Evolutionary conservation across 768 basidiomycete species (phyloP).

Genomic region (Rickenella mellea): DNA sequence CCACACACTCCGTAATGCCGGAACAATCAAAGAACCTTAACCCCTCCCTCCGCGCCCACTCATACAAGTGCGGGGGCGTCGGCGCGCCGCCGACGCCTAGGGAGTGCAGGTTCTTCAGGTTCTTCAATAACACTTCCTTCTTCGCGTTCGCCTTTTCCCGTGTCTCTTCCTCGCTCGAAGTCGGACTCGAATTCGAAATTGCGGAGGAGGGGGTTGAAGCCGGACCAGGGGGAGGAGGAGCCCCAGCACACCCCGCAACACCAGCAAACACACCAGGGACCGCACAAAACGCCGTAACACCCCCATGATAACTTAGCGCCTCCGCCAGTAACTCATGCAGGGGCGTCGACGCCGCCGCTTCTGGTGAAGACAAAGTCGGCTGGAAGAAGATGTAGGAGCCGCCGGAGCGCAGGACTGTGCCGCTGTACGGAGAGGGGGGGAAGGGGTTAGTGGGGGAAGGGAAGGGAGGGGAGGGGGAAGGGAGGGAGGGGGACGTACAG

Average conservation of each 20-base stretch:
- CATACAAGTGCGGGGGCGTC: background rate
- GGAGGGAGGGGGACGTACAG: background rate
- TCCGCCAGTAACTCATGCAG: background rate
- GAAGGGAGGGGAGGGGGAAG: too few relatives aligned
- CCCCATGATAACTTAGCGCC: background rate
- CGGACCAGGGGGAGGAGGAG: too few relatives aligned
- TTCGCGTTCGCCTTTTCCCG: too few relatives aligned
- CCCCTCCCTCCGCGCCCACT: background rate
- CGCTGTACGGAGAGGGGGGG: too few relatives aligned
- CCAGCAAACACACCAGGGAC: too few relatives aligned
- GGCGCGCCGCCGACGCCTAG: background rate
- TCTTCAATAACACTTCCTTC: background rate
- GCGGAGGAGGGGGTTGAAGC: too few relatives aligned
- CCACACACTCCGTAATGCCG: background rate
- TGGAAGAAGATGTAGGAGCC: background rate
- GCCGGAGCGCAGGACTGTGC: background rate
- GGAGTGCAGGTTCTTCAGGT: background rate
- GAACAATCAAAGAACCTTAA: background rate
- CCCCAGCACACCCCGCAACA: too few relatives aligned
- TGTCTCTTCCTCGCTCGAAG: too few relatives aligned
- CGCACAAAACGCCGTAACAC: background rate
- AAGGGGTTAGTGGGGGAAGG: too few relatives aligned
- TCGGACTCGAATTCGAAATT: too few relatives aligned
- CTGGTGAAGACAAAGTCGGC: background rate
- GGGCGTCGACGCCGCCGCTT: background rate